phyloP scores from a whole-genome alignment of 768 basidiomycete genomes.

The Mycena maculata region DNA sequence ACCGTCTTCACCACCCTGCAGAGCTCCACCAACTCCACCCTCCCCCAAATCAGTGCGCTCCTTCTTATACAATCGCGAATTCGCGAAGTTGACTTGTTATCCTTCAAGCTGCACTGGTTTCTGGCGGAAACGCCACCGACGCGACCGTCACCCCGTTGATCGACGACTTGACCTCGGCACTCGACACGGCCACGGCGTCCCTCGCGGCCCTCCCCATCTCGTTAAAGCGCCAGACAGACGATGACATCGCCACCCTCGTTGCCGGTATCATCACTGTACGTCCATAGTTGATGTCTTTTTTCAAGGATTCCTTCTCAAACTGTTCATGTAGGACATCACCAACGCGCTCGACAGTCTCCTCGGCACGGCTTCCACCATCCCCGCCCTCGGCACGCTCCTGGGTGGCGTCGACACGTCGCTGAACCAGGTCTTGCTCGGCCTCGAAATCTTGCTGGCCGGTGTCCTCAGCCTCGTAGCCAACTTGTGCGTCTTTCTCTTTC shows the following conservation, averaged over 20 bases:
- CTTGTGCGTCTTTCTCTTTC: constrained; percentile 29
- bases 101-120: constrained; percentile 19
- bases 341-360: constrained; percentile 38
- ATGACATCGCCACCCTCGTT: constrained; percentile 41
- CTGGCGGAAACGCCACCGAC: constrained; percentile 33
- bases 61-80: too few species aligned
- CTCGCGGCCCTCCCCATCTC: constrained; percentile 30
- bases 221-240: constrained; percentile 39
- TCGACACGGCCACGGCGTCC: constrained; percentile 37
- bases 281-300: background rate
- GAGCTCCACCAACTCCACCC: constrained; percentile 32
- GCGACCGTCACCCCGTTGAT: constrained; percentile 36
- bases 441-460: constrained; percentile 43
- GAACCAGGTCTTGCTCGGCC: constrained; percentile 39
- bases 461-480: constrained; percentile 43
- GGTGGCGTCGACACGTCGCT: constrained; percentile 40
- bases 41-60: constrained; percentile 38
- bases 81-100: too few species aligned
- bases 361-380: constrained; percentile 35
- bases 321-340: constrained; percentile 34
- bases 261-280: constrained; percentile 41
- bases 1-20: constrained; percentile 37
- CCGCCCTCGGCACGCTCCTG: constrained; percentile 38
- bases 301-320: background rate
- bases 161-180: constrained; percentile 33